Evolutionary conservation across 2,329 filamentous ascomycete genomes (phyloP).

Genomic region (Zymoseptoria pseudotritici): DNA sequence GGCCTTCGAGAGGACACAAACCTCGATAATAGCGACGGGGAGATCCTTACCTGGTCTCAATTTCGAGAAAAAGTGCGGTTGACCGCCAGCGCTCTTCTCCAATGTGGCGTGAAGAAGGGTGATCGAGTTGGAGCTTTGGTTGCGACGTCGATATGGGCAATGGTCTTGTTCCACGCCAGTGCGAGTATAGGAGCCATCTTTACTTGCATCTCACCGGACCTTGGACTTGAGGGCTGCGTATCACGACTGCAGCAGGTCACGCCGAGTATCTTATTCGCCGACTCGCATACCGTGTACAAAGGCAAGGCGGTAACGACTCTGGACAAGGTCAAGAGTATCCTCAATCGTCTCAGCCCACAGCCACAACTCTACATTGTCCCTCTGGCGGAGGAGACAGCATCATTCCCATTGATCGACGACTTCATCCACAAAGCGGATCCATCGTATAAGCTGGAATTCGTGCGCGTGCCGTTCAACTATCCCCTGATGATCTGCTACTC

Average conservation of each 20-base stretch:
- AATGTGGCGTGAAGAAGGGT: conserved; percentile 32
- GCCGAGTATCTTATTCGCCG: conserved; percentile 35
- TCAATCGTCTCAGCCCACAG: conserved; percentile 23
- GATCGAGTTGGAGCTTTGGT: conserved; percentile 37
- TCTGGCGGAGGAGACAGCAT: conserved; percentile 12
- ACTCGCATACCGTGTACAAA: conserved; percentile 36
- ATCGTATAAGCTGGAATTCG: conserved; percentile 31
- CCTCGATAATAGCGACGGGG: conserved; percentile 24
- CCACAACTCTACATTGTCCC: conserved; percentile 26
- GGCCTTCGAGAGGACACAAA: conserved; percentile 34
- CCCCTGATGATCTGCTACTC: conserved; percentile 39
- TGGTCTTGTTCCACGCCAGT: conserved; percentile 35
- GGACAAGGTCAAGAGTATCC: conserved; percentile 28
- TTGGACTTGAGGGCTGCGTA: conserved; percentile 33
- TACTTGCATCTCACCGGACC: conserved; percentile 39
- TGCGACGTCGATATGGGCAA: conserved; percentile 37
- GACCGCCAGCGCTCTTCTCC: conserved; percentile 32
- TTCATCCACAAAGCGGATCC: conserved; percentile 29
- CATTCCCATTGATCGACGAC: conserved; percentile 23
- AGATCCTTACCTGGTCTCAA: conserved; percentile 35
- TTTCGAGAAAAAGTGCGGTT: conserved; percentile 34
- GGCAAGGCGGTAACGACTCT: conserved; percentile 30
- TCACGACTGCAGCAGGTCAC: conserved; percentile 35
- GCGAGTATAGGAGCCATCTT: conserved; percentile 39
- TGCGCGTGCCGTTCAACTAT: conserved; percentile 34